phyloP scores from a whole-genome alignment of 805 yeast species.

The Hagleromyces aurorensis region DNA sequence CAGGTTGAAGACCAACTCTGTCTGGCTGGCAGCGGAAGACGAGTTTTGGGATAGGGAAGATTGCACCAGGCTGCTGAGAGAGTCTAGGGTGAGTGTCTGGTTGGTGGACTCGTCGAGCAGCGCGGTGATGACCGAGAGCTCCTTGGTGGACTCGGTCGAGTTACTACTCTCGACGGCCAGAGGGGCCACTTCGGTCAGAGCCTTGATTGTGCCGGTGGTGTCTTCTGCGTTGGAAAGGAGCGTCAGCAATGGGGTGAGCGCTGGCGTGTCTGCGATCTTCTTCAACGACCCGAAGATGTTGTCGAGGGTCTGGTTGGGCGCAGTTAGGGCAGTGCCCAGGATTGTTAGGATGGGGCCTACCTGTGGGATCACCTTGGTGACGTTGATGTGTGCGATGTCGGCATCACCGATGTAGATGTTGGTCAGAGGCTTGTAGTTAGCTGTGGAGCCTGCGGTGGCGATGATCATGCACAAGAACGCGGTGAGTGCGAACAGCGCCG shows the following conservation, averaged over 20 bases:
- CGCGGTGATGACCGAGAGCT: conserved; percentile 11
- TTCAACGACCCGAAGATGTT: conserved; percentile 20
- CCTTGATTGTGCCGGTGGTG: conserved; percentile 17
- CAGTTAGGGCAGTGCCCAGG: conserved; percentile 22
- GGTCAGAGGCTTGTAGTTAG: conserved; percentile 26
- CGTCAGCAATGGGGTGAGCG: conserved; percentile 24
- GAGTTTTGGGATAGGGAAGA: conserved; percentile 5
- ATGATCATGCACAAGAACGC: conserved; percentile 25
- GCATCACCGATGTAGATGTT: conserved; percentile 29
- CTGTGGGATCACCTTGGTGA: conserved; percentile 29
- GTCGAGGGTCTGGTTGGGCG: conserved; percentile 16
- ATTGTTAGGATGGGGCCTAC: conserved; percentile 23
- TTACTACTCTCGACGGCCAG: conserved; percentile 17
- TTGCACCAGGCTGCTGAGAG: conserved; percentile 15
- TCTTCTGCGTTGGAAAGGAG: conserved; percentile 23
- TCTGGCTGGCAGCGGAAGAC: conserved; percentile 9
- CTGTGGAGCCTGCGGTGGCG: conserved; percentile 28
- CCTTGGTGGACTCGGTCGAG: conserved; percentile 10
- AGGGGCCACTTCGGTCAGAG: conserved; percentile 24
- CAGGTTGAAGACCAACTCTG: conserved; percentile 19
- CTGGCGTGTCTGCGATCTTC: conserved; percentile 21
- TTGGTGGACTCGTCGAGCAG: conserved; percentile 16
- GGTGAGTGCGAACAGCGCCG: conserved; percentile 21
- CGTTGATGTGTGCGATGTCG: conserved; percentile 27
- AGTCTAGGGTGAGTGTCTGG: conserved; percentile 13